Evolutionary conservation across 306 rosid genomes (phyloP).

Genomic region (Cyclanthera cordifolia): DNA sequence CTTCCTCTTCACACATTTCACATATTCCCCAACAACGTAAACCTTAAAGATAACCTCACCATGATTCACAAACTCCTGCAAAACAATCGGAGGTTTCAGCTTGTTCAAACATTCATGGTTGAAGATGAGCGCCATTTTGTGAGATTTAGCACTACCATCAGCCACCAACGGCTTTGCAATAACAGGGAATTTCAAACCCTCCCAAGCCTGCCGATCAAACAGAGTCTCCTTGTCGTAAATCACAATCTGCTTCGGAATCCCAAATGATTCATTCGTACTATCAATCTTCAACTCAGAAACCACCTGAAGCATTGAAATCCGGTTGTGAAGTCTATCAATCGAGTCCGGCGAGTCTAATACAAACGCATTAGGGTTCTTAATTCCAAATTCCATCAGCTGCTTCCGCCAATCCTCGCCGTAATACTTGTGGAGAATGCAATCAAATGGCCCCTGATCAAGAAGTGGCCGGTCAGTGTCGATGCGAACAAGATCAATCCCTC

Average conservation of each 20-base stretch:
- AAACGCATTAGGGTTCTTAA: constrained; percentile 43
- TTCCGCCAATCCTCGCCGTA: constrained; percentile 68
- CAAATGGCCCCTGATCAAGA: constrained; percentile 72
- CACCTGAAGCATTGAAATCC: constrained; percentile 89
- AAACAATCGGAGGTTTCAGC: constrained; percentile 76
- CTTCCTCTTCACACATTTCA: constrained; percentile 74
- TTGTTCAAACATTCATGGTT: constrained; percentile 47
- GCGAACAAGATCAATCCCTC: constrained; percentile 54
- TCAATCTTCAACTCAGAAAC: constrained; percentile 65
- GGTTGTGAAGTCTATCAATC: constrained; percentile 69
- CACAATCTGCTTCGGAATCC: constrained; percentile 88
- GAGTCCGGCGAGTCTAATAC: constrained; percentile 67
- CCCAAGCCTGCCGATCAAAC: constrained; percentile 51
- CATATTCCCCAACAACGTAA: constrained; percentile 63
- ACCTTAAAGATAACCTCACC: constrained; percentile 92
- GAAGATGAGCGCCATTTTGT: constrained; percentile 72
- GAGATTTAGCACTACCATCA: constrained; percentile 84
- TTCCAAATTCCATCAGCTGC: constrained; percentile 36
- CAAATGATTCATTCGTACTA: constrained; percentile 43
- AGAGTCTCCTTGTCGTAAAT: constrained; percentile 69
- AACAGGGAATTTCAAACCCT: constrained; percentile 63
- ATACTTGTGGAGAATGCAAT: constrained; percentile 71
- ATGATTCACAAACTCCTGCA: constrained; percentile 86
- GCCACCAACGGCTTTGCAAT: constrained; percentile 84
- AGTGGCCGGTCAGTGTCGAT: constrained; percentile 36